Evolutionary conservation across 257 asterid species (phyloP).

Genomic region (Galeopsis tetrahit): DNA sequence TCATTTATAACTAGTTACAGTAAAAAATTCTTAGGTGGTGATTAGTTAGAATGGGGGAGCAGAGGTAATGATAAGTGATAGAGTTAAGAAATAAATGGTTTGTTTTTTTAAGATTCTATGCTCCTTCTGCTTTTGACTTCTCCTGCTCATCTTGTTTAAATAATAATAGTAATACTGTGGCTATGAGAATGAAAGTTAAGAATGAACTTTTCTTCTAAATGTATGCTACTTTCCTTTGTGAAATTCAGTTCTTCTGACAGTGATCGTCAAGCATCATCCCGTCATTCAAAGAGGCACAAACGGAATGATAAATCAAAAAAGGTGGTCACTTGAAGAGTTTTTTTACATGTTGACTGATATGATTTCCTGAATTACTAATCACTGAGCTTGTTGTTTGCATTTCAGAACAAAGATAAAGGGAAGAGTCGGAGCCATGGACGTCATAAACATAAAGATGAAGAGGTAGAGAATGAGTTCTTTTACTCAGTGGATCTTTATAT

Average conservation of each 20-base stretch:
- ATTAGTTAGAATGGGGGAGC: neutral
- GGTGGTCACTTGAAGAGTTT: slow-evolving; percentile 42
- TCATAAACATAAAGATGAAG: slow-evolving; percentile 69
- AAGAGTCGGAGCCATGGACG: slow-evolving; percentile 66
- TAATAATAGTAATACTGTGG: neutral
- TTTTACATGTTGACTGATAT: slow-evolving; percentile 6
- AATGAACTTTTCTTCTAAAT: slow-evolving; percentile 1
- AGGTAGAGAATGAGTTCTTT: slow-evolving; percentile 62
- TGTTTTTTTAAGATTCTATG: neutral
- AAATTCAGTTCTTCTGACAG: slow-evolving; percentile 70
- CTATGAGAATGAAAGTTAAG: slow-evolving; percentile 24
- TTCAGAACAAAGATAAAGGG: slow-evolving; percentile 70
- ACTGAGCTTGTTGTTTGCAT: slow-evolving; percentile 36
- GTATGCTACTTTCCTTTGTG: slow-evolving; percentile 26
- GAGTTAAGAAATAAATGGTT: neutral
- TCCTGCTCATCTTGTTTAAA: neutral
- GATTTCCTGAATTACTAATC: slow-evolving; percentile 25
- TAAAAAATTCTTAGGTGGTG: slow-evolving; percentile 8
- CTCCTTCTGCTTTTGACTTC: neutral
- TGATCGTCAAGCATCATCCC: slow-evolving; percentile 59
- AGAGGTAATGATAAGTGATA: neutral
- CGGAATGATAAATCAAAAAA: slow-evolving; percentile 66
- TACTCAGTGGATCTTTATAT: slow-evolving; percentile 23
- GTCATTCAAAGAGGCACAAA: slow-evolving; percentile 68
- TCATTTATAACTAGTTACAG: neutral